Evolutionary conservation across 1,284 basidiomycete species (phyloP), one percentile per base, ranked within the genome.

Genomic region (Boletus mariae): DNA sequence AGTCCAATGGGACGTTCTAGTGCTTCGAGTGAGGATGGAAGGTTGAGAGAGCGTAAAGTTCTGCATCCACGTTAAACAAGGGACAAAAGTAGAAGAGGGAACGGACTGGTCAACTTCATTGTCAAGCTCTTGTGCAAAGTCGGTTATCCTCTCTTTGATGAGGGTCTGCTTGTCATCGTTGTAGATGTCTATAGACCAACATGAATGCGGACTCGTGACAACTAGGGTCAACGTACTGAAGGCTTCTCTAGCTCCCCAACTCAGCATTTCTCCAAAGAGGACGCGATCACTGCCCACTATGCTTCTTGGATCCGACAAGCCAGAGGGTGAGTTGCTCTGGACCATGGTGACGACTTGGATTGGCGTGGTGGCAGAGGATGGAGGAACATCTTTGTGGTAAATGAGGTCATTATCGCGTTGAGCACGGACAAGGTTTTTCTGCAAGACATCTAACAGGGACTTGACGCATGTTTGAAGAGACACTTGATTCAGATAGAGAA

Each of bases 371-470:
- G 86, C 79, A 2, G 89, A 83, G 1, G 82, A 65, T 0, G 92
- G 75, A 0, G 94, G 94, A 0, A 97, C 80, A 44, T 92, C 85
- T 53, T 93, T 82, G 60, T 98, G 91, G 72, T 99, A 99, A 49
- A 99, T 97, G 5, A 98, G 75, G 68, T 98, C 92, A 65, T 99
- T 99, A 70, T 99, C 97, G 28, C 92, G 83, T 56, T 89, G 83
- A 0, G 95, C 92, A 13, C 92, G 80, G 3, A 76, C 71, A 20
- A 93, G 69, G 35, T 84, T 84, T 44, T 79, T 85, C 62, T 90
- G 82, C 17, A 97, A 75, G 20, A 77, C 84, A 63, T 91, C 83
- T 15, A 84, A 68, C 17, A 86, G 70, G 2, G 81, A 84, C 84
- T 90, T 59, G 41, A 13, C 32, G 15, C 1, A 41, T 9, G 46